phyloP scores from a whole-genome alignment of 495 filamentous ascomycete species.

The Penicillium egyptiacum region DNA sequence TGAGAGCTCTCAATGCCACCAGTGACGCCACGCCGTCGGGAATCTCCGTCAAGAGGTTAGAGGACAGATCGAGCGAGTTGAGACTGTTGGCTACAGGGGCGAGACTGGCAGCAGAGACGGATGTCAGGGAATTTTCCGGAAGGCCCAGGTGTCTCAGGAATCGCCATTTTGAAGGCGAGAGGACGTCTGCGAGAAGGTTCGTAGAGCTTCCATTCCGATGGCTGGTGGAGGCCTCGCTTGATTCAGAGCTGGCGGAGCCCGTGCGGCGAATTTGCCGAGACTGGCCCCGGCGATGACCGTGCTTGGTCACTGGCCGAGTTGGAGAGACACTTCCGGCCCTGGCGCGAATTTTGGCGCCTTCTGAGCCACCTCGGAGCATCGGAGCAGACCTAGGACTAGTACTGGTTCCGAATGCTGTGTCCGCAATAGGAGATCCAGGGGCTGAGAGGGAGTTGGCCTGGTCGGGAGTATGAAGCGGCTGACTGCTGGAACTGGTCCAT shows the following conservation, averaged over 20 bases:
- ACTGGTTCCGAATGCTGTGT: constrained; percentile 46
- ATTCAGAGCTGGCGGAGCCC: constrained; percentile 89
- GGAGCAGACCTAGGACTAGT: constrained; percentile 43
- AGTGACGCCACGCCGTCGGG: constrained; percentile 84
- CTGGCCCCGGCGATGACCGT: constrained; percentile 55
- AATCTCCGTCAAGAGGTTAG: constrained; percentile 86
- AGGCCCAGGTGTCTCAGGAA: constrained; percentile 89
- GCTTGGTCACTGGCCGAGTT: constrained; percentile 67
- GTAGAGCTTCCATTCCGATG: constrained; percentile 71
- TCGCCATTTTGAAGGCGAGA: constrained; percentile 88
- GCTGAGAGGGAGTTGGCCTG: constrained; percentile 53
- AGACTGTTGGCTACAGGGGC: constrained; percentile 80
- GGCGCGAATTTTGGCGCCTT: constrained; percentile 48
- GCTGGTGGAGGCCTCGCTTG: constrained; percentile 67
- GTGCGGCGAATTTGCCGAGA: constrained; percentile 64
- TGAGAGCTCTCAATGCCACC: constrained; percentile 80
- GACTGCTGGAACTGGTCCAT: constrained; percentile 49
- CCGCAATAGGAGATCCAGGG: constrained; percentile 64
- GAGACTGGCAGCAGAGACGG: constrained; percentile 70
- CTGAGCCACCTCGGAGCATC: constrained; percentile 55
- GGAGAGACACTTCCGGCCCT: constrained; percentile 76
- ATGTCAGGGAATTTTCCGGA: constrained; percentile 84
- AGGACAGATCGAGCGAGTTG: constrained; percentile 86
- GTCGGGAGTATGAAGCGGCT: constrained; percentile 58
- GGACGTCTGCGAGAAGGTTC: constrained; percentile 62